Conservation (phyloP, 2,329 filamentous ascomycete genomes). For the Chalaropsis ovoidea region DNA sequence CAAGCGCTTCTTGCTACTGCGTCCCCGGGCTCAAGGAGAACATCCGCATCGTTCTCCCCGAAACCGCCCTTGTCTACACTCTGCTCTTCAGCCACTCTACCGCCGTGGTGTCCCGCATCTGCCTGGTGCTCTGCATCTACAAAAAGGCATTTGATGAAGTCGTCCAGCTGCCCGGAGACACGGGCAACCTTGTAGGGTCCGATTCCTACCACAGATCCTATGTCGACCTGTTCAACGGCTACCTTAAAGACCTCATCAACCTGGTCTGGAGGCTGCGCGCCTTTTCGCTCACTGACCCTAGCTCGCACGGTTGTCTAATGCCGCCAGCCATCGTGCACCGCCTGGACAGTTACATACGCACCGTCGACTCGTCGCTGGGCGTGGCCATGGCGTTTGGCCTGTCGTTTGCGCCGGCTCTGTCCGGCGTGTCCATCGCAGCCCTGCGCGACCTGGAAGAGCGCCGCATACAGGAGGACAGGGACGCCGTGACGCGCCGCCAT, state of each 20-base stretch:
- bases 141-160: constrained; percentile 59
- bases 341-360: constrained; percentile 41
- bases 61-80: constrained; percentile 57
- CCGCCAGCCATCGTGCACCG: constrained; percentile 37
- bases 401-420: constrained; percentile 49
- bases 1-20: constrained; percentile 48
- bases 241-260: constrained; percentile 80
- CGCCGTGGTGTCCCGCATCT: constrained; percentile 57
- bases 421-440: constrained; percentile 45
- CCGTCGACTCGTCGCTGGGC: constrained; percentile 39
- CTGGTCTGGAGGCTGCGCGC: constrained; percentile 68
- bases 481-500: constrained; percentile 37
- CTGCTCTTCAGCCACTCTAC: constrained; percentile 57
- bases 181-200: constrained; percentile 40
- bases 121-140: constrained; percentile 58
- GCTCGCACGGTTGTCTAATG: constrained; percentile 47
- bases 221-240: constrained; percentile 66
- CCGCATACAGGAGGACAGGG: constrained; percentile 33
- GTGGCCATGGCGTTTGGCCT: constrained; percentile 47
- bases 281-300: constrained; percentile 55
- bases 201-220: constrained; percentile 47
- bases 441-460: constrained; percentile 50
- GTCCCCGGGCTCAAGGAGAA: constrained; percentile 41
- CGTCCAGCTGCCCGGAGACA: constrained; percentile 5
- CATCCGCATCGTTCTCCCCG: constrained; percentile 58